Evolutionary conservation across 2,329 filamentous ascomycete genomes (phyloP).

Genomic region (Diaporthe humulicola): DNA sequence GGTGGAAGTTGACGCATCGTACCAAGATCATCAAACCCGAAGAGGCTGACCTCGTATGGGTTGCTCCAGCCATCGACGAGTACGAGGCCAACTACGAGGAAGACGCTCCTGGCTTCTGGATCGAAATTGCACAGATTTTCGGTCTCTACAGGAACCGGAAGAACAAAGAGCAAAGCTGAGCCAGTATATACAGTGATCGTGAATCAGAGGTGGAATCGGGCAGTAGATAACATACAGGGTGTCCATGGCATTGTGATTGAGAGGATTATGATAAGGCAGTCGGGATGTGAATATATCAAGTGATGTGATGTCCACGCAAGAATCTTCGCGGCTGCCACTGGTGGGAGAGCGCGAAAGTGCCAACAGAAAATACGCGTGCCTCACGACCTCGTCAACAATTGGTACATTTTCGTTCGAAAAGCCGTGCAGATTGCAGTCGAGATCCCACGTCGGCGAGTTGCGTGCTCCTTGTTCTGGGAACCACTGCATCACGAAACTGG

Average conservation of each 20-base stretch:
- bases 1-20: slow-evolving; percentile 74
- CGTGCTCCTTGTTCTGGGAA: too few species aligned
- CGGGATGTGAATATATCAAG: not conserved
- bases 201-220: too few species aligned
- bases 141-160: slow-evolving; percentile 51
- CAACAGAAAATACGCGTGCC: not conserved
- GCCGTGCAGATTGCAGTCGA: not conserved
- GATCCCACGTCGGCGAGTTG: not conserved
- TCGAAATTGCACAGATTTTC: slow-evolving; percentile 62
- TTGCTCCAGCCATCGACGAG: slow-evolving; percentile 45
- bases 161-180: slow-evolving; percentile 9
- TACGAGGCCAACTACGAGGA: slow-evolving; percentile 66
- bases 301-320: not conserved
- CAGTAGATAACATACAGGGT: not conserved
- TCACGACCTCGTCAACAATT: not conserved
- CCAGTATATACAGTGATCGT: not conserved
- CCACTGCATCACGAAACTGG: not conserved
- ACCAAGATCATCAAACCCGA: slow-evolving; percentile 67
- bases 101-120: slow-evolving; percentile 67
- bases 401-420: not conserved
- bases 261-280: not conserved
- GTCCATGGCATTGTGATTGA: not conserved
- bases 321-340: not conserved
- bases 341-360: not conserved
- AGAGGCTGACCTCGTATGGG: slow-evolving; percentile 49